Conservation (phyloP, 371 early-diverging fungal genomes). For the Globomyces sp. region DNA sequence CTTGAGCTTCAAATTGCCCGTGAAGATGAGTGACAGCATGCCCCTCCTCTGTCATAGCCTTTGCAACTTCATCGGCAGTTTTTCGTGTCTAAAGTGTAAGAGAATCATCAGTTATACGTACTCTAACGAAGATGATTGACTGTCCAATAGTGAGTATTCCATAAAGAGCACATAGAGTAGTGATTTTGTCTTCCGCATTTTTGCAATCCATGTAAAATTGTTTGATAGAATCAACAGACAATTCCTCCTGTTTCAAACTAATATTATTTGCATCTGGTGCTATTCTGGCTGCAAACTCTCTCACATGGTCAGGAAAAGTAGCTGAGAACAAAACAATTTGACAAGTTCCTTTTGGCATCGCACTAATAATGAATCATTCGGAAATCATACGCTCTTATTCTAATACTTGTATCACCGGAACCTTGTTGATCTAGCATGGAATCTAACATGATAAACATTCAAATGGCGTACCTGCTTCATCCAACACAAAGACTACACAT, state of each 20-base stretch:
- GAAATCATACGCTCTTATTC: constrained; percentile 65
- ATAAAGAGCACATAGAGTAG: constrained; percentile 82
- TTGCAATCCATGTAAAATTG: constrained; percentile 96
- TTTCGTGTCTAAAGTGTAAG: constrained; percentile 57
- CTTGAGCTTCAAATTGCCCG: constrained; percentile 75
- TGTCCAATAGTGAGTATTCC: constrained; percentile 92
- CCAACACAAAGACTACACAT: constrained; percentile 81
- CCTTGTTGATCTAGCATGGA: constrained; percentile 90
- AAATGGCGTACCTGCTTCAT: constrained; percentile 64
- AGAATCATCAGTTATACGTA: constrained; percentile 27
- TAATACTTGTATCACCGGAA: constrained; percentile 70
- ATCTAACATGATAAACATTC: constrained; percentile 42
- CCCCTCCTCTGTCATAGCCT: constrained; percentile 75
- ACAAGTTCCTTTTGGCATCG: constrained; percentile 57
- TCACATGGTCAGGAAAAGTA: constrained; percentile 86
- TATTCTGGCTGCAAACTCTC: constrained; percentile 72
- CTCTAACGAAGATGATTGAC: constrained; percentile 94
- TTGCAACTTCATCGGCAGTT: constrained; percentile 78
- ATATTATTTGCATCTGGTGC: constrained; percentile 86
- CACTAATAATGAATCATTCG: constrained; percentile 28
- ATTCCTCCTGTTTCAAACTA: constrained; percentile 79
- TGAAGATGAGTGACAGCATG: constrained; percentile 86
- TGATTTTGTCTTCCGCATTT: constrained; percentile 73
- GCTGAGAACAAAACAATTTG: constrained; percentile 96
- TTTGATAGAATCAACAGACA: constrained; percentile 93